These are phyloP conservation scores for Saprolegnia parasitica DNA, from an alignment of 352 stramenopile genomes.

Conservation along the genomic window DNA sequence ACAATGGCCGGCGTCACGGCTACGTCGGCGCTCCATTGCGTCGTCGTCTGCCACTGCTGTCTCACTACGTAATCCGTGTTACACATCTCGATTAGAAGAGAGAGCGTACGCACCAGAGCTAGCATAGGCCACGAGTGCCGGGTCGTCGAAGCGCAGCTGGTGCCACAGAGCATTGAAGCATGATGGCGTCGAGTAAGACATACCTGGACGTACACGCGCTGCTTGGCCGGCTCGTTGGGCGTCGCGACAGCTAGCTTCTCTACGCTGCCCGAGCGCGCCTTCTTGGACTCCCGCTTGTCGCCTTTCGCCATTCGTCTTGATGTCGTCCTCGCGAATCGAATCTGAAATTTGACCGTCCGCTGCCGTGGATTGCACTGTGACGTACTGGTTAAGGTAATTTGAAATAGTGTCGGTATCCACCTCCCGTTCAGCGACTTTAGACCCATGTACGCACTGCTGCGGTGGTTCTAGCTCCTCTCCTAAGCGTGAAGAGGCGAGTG, in stretches of 20 bases:
- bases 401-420: neutral
- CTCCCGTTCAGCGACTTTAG: neutral
- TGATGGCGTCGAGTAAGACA: neutral
- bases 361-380: neutral
- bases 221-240: neutral
- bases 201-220: slow-evolving; percentile 4
- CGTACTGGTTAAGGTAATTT: neutral
- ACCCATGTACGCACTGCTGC: no score
- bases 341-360: neutral
- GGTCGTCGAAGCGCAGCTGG: slow-evolving; percentile 5
- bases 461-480: no score
- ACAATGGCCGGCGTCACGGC: neutral
- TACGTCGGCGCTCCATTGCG: neutral
- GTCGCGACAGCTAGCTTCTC: neutral
- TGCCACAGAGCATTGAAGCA: neutral
- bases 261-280: neutral
- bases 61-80: slow-evolving; percentile 7
- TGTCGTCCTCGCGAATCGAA: neutral
- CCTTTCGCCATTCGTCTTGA: neutral
- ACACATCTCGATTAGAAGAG: neutral
- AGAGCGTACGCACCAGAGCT: neutral
- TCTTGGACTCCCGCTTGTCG: neutral
- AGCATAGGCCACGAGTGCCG: neutral
- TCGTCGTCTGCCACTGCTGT: neutral
- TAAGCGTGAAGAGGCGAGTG: no score